Conservation (phyloP, 1,139 yeast genomes). For the Candida sojae region DNA sequence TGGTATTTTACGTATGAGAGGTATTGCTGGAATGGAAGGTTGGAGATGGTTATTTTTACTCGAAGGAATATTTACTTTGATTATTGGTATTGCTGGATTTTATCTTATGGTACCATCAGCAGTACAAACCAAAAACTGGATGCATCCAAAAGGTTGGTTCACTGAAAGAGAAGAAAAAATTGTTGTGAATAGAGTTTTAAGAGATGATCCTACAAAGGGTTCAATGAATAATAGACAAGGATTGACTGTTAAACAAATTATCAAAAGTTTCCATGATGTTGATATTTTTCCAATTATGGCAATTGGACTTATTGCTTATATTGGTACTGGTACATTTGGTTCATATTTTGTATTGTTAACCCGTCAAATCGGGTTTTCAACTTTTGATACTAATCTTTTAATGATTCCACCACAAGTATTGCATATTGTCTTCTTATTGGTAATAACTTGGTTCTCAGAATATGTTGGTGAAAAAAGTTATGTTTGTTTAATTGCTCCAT, state of each 20-base stretch:
- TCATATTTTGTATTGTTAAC: conserved; percentile 26
- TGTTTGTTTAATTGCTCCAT: conserved; percentile 34
- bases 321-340: conserved; percentile 42
- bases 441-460: conserved; percentile 43
- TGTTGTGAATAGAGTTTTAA: conserved; percentile 58
- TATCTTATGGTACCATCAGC: conserved; percentile 64
- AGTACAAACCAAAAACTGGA: conserved; percentile 55
- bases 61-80: conserved; percentile 60
- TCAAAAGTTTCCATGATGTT: conserved; percentile 48
- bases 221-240: conserved; percentile 51
- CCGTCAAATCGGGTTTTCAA: conserved; percentile 54
- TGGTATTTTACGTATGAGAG: conserved; percentile 29
- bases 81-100: conserved; percentile 53
- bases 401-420: conserved; percentile 42
- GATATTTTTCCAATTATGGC: conserved; percentile 62
- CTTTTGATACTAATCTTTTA: conserved; percentile 55
- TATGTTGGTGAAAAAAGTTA: conserved; percentile 35
- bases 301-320: conserved; percentile 49
- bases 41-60: conserved; percentile 69
- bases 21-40: conserved; percentile 37
- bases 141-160: conserved; percentile 63
- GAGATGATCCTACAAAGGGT: conserved; percentile 61
- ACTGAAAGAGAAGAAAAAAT: conserved; percentile 63
- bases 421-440: conserved; percentile 30
- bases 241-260: conserved; percentile 38